These are phyloP conservation scores for Solanum hybrid DNA, from an alignment of 305 asterid genomes.

Conservation along the genomic window DNA sequence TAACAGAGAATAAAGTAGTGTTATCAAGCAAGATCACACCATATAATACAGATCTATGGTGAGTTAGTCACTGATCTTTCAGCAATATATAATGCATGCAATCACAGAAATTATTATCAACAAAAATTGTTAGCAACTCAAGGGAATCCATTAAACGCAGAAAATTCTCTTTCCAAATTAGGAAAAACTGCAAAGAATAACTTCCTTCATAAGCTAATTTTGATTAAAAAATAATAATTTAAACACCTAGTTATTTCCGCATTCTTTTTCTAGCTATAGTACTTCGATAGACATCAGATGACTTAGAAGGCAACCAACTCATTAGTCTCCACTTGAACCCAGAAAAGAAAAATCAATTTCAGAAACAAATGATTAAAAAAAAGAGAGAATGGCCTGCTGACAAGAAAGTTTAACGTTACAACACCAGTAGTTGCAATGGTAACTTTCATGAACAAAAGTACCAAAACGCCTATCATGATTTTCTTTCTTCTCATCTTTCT, in stretches of 20 bases:
- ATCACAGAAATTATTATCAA: background rate
- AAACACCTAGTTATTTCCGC: background rate
- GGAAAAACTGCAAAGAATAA: background rate
- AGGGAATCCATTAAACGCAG: background rate
- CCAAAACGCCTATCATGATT: background rate
- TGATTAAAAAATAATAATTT: background rate
- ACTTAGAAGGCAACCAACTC: background rate
- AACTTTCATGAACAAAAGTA: background rate
- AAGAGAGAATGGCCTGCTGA: background rate
- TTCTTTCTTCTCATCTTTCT: background rate
- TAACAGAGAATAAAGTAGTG: background rate
- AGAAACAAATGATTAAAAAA: background rate
- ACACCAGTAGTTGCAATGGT: background rate
- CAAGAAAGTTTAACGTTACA: background rate
- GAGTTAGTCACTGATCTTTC: background rate
- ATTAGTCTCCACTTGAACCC: background rate
- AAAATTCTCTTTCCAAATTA: background rate
- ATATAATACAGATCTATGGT: background rate
- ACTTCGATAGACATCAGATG: background rate
- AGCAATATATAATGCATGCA: background rate
- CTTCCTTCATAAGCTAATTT: background rate
- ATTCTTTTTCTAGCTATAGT: background rate
- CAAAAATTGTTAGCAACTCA: background rate
- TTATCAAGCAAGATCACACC: background rate
- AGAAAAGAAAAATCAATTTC: background rate